These are phyloP conservation scores for Madurella mycetomatis DNA, from an alignment of 2,329 filamentous ascomycete genomes.

Conservation along the genomic window DNA sequence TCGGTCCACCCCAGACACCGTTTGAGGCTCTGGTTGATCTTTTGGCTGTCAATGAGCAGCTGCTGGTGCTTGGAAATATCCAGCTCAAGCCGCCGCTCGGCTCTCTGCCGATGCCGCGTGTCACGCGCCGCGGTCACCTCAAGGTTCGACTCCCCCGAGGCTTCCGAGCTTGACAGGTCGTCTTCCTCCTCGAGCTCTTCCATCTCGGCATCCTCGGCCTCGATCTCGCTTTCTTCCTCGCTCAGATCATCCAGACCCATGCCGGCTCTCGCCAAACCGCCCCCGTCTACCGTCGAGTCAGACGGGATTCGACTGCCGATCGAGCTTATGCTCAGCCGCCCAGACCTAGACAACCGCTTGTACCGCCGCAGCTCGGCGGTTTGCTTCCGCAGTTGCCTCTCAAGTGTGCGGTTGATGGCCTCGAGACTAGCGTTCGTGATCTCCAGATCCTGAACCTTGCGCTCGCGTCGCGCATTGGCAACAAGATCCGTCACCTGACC, in stretches of 20 bases:
- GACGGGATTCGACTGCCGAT: conserved; percentile 39
- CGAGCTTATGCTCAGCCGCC: conserved; percentile 58
- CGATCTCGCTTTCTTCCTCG: conserved; percentile 40
- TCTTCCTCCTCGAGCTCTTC: conserved; percentile 49
- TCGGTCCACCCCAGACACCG: conserved; percentile 87
- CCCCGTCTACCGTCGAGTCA: conserved; percentile 38
- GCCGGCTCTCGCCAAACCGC: conserved; percentile 39
- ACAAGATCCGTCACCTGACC: conserved; percentile 71
- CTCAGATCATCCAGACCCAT: conserved; percentile 48
- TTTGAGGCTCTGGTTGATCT: conserved; percentile 91
- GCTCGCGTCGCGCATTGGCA: conserved; percentile 81
- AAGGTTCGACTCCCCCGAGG: conserved; percentile 38
- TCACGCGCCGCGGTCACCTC: conserved; percentile 40
- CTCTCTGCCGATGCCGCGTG: conserved; percentile 58
- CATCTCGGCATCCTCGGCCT: conserved; percentile 49
- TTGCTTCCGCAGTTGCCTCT: conserved; percentile 87
- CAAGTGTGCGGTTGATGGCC: conserved; percentile 89
- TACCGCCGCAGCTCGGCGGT: conserved; percentile 82
- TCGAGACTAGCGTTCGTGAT: conserved; percentile 94
- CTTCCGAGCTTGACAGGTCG: conserved; percentile 40
- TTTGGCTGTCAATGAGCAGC: conserved; percentile 82
- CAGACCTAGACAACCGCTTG: conserved; percentile 77
- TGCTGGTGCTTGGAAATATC: conserved; percentile 88
- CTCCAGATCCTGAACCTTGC: conserved; percentile 92
- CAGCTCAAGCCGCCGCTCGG: conserved; percentile 77